Evolutionary conservation across 2,329 filamentous ascomycete species (phyloP).

Genomic region (Stachybotrys chlorohalonatus): DNA sequence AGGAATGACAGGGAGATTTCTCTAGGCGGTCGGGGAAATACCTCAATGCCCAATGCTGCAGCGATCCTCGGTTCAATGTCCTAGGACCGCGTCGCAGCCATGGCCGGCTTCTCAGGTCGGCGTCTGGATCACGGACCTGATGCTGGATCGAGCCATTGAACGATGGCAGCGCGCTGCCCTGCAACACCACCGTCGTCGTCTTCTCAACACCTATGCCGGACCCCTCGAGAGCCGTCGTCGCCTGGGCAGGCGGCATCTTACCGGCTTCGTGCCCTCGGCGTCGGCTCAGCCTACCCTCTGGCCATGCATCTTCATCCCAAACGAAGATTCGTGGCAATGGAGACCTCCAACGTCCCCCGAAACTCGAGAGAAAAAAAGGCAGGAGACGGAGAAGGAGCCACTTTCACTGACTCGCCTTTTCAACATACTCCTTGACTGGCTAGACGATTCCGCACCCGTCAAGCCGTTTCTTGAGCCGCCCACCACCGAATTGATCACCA

Average conservation of each 20-base stretch:
- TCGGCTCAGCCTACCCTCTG: slow-evolving; percentile 30
- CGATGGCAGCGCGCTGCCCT: slow-evolving; percentile 14
- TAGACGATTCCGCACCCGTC: slow-evolving; percentile 1
- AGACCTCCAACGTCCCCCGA: slow-evolving; percentile 29
- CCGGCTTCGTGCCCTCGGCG: slow-evolving; percentile 34
- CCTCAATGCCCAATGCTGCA: slow-evolving; percentile 17
- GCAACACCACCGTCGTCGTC: slow-evolving; percentile 11
- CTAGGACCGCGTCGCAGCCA: slow-evolving; percentile 11
- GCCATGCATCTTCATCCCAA: slow-evolving; percentile 34
- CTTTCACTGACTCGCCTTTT: slow-evolving; percentile 10
- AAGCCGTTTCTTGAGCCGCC: background rate
- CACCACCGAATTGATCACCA: background rate
- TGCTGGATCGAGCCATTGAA: slow-evolving; percentile 22
- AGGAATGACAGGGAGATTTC: background rate
- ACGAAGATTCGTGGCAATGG: slow-evolving; percentile 43
- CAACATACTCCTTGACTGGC: slow-evolving; percentile 18
- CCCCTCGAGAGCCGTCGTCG: slow-evolving; percentile 47
- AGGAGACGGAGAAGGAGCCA: slow-evolving; percentile 5
- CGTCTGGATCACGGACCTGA: slow-evolving; percentile 21
- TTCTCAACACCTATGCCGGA: slow-evolving; percentile 37
- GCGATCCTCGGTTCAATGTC: slow-evolving; percentile 16
- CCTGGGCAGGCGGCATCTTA: slow-evolving; percentile 44
- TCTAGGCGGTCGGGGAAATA: background rate
- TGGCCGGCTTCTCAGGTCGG: slow-evolving; percentile 10
- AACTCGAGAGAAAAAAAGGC: background rate